Evolutionary conservation across 805 yeast genomes (phyloP).

Genomic region (Torulaspora gathmanii): DNA sequence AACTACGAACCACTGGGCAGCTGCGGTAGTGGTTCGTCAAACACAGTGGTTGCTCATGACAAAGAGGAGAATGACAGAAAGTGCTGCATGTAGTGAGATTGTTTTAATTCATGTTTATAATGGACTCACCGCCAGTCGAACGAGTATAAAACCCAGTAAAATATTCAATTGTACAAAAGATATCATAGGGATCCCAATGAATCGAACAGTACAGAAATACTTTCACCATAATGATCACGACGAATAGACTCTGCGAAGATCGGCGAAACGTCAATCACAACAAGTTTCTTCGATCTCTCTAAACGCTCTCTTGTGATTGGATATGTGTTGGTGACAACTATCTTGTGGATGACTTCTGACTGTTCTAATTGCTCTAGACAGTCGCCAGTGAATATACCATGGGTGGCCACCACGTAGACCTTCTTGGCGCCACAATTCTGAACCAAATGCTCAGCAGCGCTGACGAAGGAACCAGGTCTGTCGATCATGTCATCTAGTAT

Average conservation of each 20-base stretch:
- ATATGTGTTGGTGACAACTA: conserved; percentile 93
- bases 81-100: conserved; percentile 31
- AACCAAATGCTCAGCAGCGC: conserved; percentile 97
- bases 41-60: conserved; percentile 22
- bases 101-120: not conserved
- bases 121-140: not conserved
- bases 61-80: conserved; percentile 33
- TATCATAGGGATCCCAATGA: conserved; percentile 54
- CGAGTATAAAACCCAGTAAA: not conserved
- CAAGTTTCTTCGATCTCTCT: conserved; percentile 60
- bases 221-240: conserved; percentile 97
- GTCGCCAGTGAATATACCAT: conserved; percentile 86
- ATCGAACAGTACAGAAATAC: conserved; percentile 88
- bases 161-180: not conserved
- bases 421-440: conserved; percentile 93
- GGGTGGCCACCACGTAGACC: conserved; percentile 90
- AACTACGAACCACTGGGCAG: conserved; percentile 42
- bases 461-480: conserved; percentile 86
- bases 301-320: conserved; percentile 69
- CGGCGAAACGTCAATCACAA: conserved; percentile 87
- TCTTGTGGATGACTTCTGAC: conserved; percentile 79
- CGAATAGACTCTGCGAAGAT: conserved; percentile 97
- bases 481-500: conserved; percentile 97
- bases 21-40: conserved; percentile 14
- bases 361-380: conserved; percentile 75